Evolutionary conservation across 192 early-diverging fungal species (phyloP).

Genomic region (Chytriomyces hyalinus): DNA sequence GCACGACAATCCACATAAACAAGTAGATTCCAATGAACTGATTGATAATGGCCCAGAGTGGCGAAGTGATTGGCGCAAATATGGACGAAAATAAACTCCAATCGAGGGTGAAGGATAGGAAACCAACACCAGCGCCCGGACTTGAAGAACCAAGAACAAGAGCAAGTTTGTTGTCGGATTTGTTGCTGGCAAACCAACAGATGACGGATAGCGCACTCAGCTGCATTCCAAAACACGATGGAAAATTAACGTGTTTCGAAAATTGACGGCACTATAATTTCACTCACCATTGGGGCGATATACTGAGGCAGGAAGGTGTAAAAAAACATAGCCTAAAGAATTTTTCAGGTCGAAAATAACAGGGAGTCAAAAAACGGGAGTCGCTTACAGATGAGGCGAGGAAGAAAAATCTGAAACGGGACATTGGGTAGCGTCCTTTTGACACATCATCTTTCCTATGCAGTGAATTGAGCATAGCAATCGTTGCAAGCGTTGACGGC

Average conservation of each 20-base stretch:
- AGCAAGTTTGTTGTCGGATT: slow-evolving; percentile 5
- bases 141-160: slow-evolving; percentile 18
- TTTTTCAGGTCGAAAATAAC: too few relatives aligned
- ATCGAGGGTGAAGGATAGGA: slow-evolving; percentile 27
- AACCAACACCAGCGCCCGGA: slow-evolving; percentile 11
- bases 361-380: too few relatives aligned
- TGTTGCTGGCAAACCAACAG: not conserved
- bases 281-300: slow-evolving; percentile 33
- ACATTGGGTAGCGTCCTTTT: slow-evolving; percentile 18
- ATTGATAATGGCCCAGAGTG: slow-evolving; percentile 7
- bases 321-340: slow-evolving; percentile 18
- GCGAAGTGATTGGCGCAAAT: slow-evolving; percentile 5
- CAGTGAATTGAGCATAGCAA: slow-evolving; percentile 29
- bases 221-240: too few relatives aligned
- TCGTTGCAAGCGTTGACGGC: slow-evolving; percentile 71
- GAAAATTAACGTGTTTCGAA: not conserved
- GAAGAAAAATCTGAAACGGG: slow-evolving; percentile 35
- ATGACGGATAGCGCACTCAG: not conserved
- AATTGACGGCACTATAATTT: slow-evolving; percentile 38
- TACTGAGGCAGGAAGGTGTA: slow-evolving; percentile 39
- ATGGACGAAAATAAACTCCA: slow-evolving; percentile 16
- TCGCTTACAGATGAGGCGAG: not conserved
- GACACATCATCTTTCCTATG: slow-evolving; percentile 16
- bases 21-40: slow-evolving; percentile 25
- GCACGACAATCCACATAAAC: slow-evolving; percentile 27